Base-by-base conservation (phyloP, 2,329 filamentous ascomycete genomes). In the Cladophialophora bantiana region DNA sequence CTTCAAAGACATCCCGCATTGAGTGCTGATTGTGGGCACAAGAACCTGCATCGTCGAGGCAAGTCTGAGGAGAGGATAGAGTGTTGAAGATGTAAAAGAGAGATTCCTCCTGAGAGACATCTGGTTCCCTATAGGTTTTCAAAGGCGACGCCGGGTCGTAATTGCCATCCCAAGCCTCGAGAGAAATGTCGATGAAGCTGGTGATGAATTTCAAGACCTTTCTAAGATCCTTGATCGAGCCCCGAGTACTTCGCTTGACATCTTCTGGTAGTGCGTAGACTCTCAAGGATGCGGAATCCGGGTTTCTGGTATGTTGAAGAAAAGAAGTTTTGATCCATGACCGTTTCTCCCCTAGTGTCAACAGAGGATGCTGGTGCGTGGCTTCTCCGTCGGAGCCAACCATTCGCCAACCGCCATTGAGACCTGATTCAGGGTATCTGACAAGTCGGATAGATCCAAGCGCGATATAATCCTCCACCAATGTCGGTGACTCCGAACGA, bases 31-130 rank as follows among this genome's bases (percentile, higher is more conserved):
- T 75, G 70, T 78, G 76, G 1, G 59, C 64, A 38, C 42, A 48
- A 40, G 79, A 75, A 20, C 71, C 72, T 45, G 80, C 75, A 7
- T 57, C 52, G 12, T 75, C 71, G n/a, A 76, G 58, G 5, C 73
- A 68, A 0, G 79, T 77, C 15, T 74, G 68, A 4, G 82, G 82
- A 31, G 81, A 77, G 40, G 78, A 68, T 15, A 83, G 68, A 3
- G 82, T 83, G 68, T 83, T 83, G 75, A 83, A 83, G 35, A 83
- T 82, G 67, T 83, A 83, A 74, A 82, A 83, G 0, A 83, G 65
- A 0, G 81, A 83, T 55, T 83, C 80, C 34, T 82, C 77, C 36
- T 79, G 76, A 3, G 64, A 70, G 1, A 45, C 50, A 59, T 38
- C 52, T 31, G 71, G 65, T 10, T 63, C 50, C 15, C 42, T 66